Conservation (phyloP, 1,284 basidiomycete genomes). For the Bjerkandera adusta region DNA sequence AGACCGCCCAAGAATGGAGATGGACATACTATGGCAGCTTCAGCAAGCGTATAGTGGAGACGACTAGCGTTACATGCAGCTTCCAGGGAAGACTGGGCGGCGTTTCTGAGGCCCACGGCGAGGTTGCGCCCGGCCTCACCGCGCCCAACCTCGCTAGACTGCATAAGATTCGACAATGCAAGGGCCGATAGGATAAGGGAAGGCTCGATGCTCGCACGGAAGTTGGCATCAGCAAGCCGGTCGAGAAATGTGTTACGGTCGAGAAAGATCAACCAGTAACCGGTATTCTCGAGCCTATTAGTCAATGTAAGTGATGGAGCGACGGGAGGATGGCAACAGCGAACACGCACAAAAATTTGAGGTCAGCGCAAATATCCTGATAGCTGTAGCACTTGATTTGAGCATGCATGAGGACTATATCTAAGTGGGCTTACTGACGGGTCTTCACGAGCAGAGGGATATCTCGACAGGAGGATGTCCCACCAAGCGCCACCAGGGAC, state of each 20-base stretch:
- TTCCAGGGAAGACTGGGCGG: constrained; percentile 54
- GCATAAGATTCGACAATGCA: constrained; percentile 70
- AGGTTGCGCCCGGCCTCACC: constrained; percentile 47
- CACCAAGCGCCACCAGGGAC: constrained; percentile 62
- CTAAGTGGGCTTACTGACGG: constrained; percentile 37
- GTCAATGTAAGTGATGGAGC: background rate
- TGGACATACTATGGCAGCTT: constrained; percentile 66
- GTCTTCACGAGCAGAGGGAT: constrained; percentile 40
- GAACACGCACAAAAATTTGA: constrained; percentile 40
- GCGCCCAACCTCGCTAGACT: constrained; percentile 64
- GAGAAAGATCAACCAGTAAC: constrained; percentile 65
- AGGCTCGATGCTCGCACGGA: constrained; percentile 59
- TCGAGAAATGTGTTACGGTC: constrained; percentile 53
- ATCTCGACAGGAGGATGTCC: constrained; percentile 54
- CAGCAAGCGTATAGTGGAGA: constrained; percentile 62
- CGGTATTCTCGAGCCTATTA: constrained; percentile 34
- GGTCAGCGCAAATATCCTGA: constrained; percentile 49
- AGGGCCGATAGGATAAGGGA: constrained; percentile 64
- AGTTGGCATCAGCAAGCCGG: constrained; percentile 47
- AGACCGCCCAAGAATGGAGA: background rate
- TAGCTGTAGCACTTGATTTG: constrained; percentile 35
- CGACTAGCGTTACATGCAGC: constrained; percentile 47
- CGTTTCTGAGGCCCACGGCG: constrained; percentile 51
- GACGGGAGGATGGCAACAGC: constrained; percentile 4
- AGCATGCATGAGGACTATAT: constrained; percentile 4